These are phyloP conservation scores for Basidioascus undulatus DNA, from an alignment of 768 basidiomycete species.

Conservation along the genomic window DNA sequence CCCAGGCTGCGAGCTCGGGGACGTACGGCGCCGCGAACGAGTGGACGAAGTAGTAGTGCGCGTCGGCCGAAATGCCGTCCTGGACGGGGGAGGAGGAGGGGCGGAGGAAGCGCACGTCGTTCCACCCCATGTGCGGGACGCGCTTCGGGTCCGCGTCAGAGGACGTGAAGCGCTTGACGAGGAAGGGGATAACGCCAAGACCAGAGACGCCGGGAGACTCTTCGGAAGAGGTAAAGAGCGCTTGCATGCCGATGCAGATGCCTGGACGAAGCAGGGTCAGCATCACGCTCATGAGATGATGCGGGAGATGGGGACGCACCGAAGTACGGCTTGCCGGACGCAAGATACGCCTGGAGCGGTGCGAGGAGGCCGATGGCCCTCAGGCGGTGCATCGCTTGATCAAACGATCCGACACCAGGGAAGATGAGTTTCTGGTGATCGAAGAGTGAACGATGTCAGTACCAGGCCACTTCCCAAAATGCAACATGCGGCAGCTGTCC, in stretches of 20 bases:
- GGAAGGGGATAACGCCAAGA: conserved; percentile 59
- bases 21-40: conserved; percentile 69
- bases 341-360: conserved; percentile 58
- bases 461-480: too few species aligned
- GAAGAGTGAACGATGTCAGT: neutral
- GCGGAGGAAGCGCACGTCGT: conserved; percentile 40
- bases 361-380: conserved; percentile 44
- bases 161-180: conserved; percentile 44
- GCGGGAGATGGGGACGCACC: too few species aligned
- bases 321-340: conserved; percentile 76
- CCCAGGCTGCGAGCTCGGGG: conserved; percentile 38
- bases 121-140: conserved; percentile 99
- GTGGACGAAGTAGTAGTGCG: conserved; percentile 90
- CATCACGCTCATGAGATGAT: neutral
- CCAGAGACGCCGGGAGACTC: conserved; percentile 48
- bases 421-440: conserved; percentile 73
- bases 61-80: conserved; percentile 14
- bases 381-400: conserved; percentile 60
- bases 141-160: conserved; percentile 38
- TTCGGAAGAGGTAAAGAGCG: conserved; percentile 65
- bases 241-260: conserved; percentile 96
- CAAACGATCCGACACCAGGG: conserved; percentile 88
- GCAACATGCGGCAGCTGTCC: too few species aligned
- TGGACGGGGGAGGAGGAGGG: too few species aligned
- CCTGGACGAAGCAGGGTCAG: conserved; percentile 21